Evolutionary conservation across 208 protist genomes (phyloP), one percentile per base, ranked within the genome.

Genomic region (Trypanosoma melophagium): DNA sequence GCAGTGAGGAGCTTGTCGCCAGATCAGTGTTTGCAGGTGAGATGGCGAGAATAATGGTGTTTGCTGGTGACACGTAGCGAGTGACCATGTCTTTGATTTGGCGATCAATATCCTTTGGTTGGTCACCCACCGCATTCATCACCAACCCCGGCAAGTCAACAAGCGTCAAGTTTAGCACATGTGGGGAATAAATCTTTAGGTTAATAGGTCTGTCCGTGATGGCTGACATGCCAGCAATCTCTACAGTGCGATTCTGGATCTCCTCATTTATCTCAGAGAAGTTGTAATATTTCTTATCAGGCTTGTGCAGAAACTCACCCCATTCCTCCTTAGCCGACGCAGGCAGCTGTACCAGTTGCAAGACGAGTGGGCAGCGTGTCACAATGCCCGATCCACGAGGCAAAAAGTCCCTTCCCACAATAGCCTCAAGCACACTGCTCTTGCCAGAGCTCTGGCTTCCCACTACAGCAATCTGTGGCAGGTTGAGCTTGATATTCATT

Each of bases 131-230:
- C 16, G 98, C 86, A 49, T 98, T 98, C 87, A 99, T 99, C 9
- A 99, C 99, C 12, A 99, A 84, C 64, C 99, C 99, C 17, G 99
- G 99, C 24, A 99, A 83, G 93, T 99, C 99, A 8, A 99, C 97
- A 8, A 99, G 87, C 19, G 99, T 99, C 0, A 99, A 89, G 77
- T 99, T 99, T 25, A 99, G 81, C 45, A 99, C 97, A 31, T 89
- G 31, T 22, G 64, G 80, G 7, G 94, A 98, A 80, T 89, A 97
- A 38, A 99, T 81, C 59, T 98, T 99, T 3, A 99, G 89, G 76
- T 96, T 96, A 75, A 99, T 99, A 60, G 99, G 95, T 58, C 88
- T 78, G 31, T 95, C 74, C 2, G 96, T 98, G 28, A 99, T 98
- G 41, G 89, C 87, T 16, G 92, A 95, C 4, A 77, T 79, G n/a